Evolutionary conservation across 805 yeast genomes (phyloP), one percentile per base, ranked within the genome.

Genomic region (Kuraishia piskuri): DNA sequence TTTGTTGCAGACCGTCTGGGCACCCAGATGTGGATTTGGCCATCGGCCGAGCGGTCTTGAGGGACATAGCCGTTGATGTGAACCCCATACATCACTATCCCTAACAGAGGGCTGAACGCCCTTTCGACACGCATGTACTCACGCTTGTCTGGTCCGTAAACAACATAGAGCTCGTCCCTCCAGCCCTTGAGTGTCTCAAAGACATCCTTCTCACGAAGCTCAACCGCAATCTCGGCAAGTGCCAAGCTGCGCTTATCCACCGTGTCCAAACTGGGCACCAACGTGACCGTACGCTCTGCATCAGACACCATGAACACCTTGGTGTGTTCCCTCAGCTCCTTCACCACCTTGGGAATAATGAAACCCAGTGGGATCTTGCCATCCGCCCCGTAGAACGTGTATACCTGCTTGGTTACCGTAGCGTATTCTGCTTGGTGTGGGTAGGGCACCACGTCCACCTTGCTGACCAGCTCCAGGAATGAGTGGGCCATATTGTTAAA

Each of bases 41-140:
- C 76, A 45, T 72, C 68, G 2, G 54, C 21, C 3, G 78, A 61
- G 31, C 64, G 54, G 0, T 64, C 57, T 2, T 80, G 76, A 5
- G 80, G 76, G 0, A 86, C 73, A 60, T 81, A 94, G 1, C 97
- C 98, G 59, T 81, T 87, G 24, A 91, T 74, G 65, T 94, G 98
- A 3, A 85, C 84, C 1, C 99, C 99, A 66, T 90, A 90, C 55
- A 96, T 89, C 0, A 87, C 83, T 10, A 94, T 86, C 0, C 99
- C 99, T 46, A 92, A 63, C 14, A 90, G 67, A 1, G 88, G 86
- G 14, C 95, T 80, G 54, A 89, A 80, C 0, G 97, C 84, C 46
- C 99, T 74, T 66, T 94, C 99, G 3, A 90, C 68, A 4, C 74
- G 69, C 58, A 90, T 68, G 61, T 92, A 94, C 0, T 86, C 86